These are phyloP conservation scores for Naganishia vaughanmartiniae DNA, from an alignment of 768 basidiomycete species.

Conservation along the genomic window DNA sequence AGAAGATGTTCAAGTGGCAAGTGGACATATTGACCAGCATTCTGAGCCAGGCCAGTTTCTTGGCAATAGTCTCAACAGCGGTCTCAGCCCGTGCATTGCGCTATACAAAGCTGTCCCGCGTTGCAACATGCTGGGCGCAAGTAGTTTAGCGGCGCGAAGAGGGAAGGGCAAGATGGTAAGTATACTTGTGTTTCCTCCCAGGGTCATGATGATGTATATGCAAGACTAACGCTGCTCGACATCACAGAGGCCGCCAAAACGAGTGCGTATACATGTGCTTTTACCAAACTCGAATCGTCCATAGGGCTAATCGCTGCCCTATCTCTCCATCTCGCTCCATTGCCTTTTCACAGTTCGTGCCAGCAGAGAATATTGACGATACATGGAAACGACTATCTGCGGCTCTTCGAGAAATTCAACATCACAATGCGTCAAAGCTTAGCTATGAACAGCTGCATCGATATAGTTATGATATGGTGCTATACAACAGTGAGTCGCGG, in stretches of 20 bases:
- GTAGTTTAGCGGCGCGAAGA: constrained; percentile 17
- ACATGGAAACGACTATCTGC: constrained; percentile 76
- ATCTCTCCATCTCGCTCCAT: background rate
- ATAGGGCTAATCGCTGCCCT: background rate
- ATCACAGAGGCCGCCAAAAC: constrained; percentile 21
- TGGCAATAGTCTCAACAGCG: background rate
- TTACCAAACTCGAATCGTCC: background rate
- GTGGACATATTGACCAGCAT: background rate
- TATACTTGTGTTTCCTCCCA: background rate
- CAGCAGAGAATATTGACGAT: constrained; percentile 59
- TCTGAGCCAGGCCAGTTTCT: background rate
- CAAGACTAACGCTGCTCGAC: background rate
- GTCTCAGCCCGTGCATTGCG: background rate
- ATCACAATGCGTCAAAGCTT: constrained; percentile 83
- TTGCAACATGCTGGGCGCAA: constrained; percentile 20
- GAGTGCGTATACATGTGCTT: constrained; percentile 4
- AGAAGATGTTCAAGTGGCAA: background rate
- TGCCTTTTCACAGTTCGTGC: constrained; percentile 11
- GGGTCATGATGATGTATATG: background rate
- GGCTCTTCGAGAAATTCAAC: constrained; percentile 91
- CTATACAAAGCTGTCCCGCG: background rate
- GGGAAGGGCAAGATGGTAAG: constrained; percentile 31
- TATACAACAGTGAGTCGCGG: constrained; percentile 60
- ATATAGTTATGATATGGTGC: constrained; percentile 90
- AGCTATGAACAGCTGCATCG: constrained; percentile 92